Conservation (phyloP, 176 grass and related monocot species). For the Lolium perenne region DNA sequence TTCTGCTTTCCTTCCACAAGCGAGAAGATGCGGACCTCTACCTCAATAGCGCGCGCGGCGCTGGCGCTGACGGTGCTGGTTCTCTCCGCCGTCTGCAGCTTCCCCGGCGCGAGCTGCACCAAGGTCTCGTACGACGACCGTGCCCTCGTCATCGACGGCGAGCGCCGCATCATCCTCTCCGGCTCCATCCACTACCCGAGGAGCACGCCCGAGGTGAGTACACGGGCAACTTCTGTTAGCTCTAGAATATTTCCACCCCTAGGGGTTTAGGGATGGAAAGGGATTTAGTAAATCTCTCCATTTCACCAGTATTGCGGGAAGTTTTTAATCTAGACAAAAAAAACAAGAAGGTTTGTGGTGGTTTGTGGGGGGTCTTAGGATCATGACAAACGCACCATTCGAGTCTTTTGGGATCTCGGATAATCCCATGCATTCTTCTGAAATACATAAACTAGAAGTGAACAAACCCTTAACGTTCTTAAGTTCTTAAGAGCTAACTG, state of each 20-base stretch:
- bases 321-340: no score
- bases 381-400: no score
- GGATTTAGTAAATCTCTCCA: no score
- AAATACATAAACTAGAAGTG: no score
- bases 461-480: no score
- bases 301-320: no score
- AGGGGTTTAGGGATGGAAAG: no score
- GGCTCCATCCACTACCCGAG: slow-evolving; percentile 54
- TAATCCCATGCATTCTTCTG: no score
- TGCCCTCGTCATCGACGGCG: slow-evolving; percentile 42
- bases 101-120: background rate
- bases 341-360: no score
- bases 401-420: no score
- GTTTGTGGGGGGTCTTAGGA: no score
- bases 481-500: background rate
- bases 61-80: background rate
- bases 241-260: no score
- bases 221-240: background rate
- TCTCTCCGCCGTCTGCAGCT: background rate
- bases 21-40: background rate
- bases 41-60: background rate
- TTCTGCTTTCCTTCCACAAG: background rate
- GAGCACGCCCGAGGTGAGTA: slow-evolving; percentile 53
- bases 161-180: slow-evolving; percentile 50
- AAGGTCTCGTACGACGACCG: slow-evolving; percentile 36